Evolutionary conservation across 768 basidiomycete genomes (phyloP).

Genomic region (Leccinellum rugosiceps): DNA sequence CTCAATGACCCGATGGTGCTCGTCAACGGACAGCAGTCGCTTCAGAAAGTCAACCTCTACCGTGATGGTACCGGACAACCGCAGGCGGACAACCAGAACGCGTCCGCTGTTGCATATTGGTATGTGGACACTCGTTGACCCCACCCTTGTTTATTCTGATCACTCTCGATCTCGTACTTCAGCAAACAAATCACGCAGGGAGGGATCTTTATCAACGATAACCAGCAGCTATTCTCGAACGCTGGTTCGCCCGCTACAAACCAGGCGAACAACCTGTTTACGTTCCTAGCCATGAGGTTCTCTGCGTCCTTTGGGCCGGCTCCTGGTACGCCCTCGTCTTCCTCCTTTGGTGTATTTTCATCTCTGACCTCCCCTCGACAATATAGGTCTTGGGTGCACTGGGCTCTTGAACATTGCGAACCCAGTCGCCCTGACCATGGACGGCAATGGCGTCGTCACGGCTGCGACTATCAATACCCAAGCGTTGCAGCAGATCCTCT

Average conservation of each 20-base stretch:
- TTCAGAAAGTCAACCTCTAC: slow-evolving; percentile 27
- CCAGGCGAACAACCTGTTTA: slow-evolving; percentile 24
- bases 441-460: slow-evolving; percentile 26
- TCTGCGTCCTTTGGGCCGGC: slow-evolving; percentile 22
- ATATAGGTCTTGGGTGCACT: slow-evolving; percentile 21
- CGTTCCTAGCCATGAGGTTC: slow-evolving; percentile 30
- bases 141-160: not conserved
- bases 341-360: not conserved
- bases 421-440: slow-evolving; percentile 22
- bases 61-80: slow-evolving; percentile 27
- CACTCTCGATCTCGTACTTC: not conserved
- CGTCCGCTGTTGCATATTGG: slow-evolving; percentile 23
- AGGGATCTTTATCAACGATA: slow-evolving; percentile 24
- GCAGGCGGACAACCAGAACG: slow-evolving; percentile 20
- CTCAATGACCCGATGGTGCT: slow-evolving; percentile 28
- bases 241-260: slow-evolving; percentile 19
- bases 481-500: slow-evolving; percentile 16
- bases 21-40: slow-evolving; percentile 21
- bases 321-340: slow-evolving; percentile 17
- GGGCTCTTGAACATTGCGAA: slow-evolving; percentile 21
- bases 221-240: slow-evolving; percentile 19
- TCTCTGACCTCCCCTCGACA: slow-evolving; percentile 1
- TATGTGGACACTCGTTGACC: not conserved
- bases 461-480: slow-evolving; percentile 25
- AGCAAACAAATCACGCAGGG: slow-evolving; percentile 23